A percentile compares a stretch with the other conserved stretches of the same genome.
Evolutionary conservation across 192 early-diverging fungal genomes (phyloP).

Genomic region (Coemansia biformis): DNA sequence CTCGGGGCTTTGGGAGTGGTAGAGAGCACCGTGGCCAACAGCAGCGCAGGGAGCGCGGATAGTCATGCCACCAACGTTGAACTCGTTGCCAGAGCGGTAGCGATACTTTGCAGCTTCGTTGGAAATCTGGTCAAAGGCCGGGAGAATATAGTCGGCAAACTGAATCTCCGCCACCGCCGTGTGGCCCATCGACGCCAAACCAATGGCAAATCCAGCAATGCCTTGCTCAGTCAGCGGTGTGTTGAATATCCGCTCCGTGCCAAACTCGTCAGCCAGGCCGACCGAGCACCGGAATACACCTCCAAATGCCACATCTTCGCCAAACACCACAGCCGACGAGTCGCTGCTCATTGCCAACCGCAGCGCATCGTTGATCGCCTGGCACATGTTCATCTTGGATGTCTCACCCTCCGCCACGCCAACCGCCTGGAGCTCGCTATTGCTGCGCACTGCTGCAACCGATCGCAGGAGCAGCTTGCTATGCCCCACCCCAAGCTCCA

Average conservation of each 20-base stretch:
- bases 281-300: constrained; percentile 95
- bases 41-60: constrained; percentile 87
- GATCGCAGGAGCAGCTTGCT: constrained; percentile 76
- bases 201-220: constrained; percentile 92
- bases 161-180: constrained; percentile 98
- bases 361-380: constrained; percentile 95
- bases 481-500: constrained; percentile 71
- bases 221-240: constrained; percentile 95
- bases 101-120: constrained; percentile 98
- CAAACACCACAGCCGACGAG: constrained; percentile 89
- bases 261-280: constrained; percentile 85
- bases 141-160: constrained; percentile 98
- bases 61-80: constrained; percentile 85
- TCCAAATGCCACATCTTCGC: constrained; percentile 96
- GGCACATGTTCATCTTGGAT: constrained; percentile 85
- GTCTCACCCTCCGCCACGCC: constrained; percentile 55
- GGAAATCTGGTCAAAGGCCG: constrained; percentile 96
- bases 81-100: constrained; percentile 89
- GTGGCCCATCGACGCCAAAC: constrained; percentile 88
- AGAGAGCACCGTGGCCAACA: constrained; percentile 95
- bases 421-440: constrained; percentile 60
- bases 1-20: constrained; percentile 93
- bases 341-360: constrained; percentile 78
- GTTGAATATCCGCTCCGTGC: constrained; percentile 91
- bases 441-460: constrained; percentile 61